These are phyloP conservation scores for Poa pratensis DNA, from an alignment of 176 grass and related monocot species.

Conservation along the genomic window DNA sequence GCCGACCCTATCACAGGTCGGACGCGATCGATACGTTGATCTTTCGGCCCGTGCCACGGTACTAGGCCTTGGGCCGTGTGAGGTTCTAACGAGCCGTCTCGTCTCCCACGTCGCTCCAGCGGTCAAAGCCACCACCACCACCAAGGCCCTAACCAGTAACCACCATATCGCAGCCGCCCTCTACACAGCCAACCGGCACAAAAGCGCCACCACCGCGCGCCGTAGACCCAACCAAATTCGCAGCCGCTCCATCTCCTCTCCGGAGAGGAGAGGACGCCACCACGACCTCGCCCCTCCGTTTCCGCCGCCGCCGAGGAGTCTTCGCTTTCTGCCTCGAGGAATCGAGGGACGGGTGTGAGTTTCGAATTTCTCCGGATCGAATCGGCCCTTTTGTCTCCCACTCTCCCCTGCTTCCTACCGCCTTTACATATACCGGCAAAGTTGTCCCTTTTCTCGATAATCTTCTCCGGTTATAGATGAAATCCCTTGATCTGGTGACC, in stretches of 20 bases:
- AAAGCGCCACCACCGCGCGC: conserved; percentile 38
- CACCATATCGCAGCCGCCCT: background rate
- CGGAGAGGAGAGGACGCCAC: background rate
- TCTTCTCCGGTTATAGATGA: background rate
- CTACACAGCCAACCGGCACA: background rate
- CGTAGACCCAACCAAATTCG: conserved; percentile 3
- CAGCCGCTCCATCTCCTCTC: background rate
- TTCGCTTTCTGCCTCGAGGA: background rate
- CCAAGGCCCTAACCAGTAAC: background rate
- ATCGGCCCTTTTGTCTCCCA: background rate
- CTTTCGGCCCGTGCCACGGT: no score
- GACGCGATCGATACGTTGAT: no score
- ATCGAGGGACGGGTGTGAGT: background rate
- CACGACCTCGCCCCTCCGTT: background rate
- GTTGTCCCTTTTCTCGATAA: background rate
- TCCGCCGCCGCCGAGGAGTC: background rate
- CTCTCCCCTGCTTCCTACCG: background rate
- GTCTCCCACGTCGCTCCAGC: background rate
- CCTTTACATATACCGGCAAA: background rate
- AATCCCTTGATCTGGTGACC: conserved; percentile 20
- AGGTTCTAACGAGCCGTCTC: background rate
- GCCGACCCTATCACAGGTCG: no score
- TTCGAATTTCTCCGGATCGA: conserved; percentile 10
- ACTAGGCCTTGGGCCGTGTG: background rate
- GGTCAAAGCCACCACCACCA: background rate